Base-by-base conservation (phyloP, 2,329 filamentous ascomycete genomes). In the Calonectria ilicicola region DNA sequence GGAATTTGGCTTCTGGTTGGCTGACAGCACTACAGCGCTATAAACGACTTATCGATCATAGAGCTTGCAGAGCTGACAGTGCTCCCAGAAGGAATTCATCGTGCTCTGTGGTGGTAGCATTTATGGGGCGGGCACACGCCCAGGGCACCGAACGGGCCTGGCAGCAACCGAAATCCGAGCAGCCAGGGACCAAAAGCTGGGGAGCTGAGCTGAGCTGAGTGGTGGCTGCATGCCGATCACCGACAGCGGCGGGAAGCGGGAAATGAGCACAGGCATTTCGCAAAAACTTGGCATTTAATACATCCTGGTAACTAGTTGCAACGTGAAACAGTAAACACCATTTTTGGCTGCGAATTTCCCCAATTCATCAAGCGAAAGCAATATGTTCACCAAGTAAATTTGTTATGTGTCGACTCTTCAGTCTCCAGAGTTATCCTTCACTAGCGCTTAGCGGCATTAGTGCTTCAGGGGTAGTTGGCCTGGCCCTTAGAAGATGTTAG, bases 101-200 rank as follows among this genome's bases (percentile, higher is more conserved):
- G 19, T 29, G 58, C 17, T 44, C 10, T 27, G 8, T 26, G 35
- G 53, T 60, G 32, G 21, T 23, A 60, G 53, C n/a, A 21, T 60
- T 40, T 40, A 63, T 63, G 38, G 58, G 40, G 27, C 23, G 26
- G 23, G 58, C 58, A 26, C 29, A 26, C 58, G 26, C 58, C 38
- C 23, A 63, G 58, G 40, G 58, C 58, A 46, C 53, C 53, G 38
- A 38, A 38, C 35, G 53, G 15, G 35, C 53, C 53, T 23, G 32
- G 53, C 32, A 38, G 53, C 53, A 60, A 60, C 53, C 53, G 32
- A 60, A 60, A 60, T 60, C 53, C 53, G 53, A 60, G 53, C 53
- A 23, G 15, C 53, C 23, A 38, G 49, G 65, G 65, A 38, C 26
- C 17, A 32, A 38, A 60, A 60, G 53, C 35, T 60, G 63, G 63